Evolutionary conservation across 768 basidiomycete genomes (phyloP).

Genomic region (Asterophora lycoperdoides): DNA sequence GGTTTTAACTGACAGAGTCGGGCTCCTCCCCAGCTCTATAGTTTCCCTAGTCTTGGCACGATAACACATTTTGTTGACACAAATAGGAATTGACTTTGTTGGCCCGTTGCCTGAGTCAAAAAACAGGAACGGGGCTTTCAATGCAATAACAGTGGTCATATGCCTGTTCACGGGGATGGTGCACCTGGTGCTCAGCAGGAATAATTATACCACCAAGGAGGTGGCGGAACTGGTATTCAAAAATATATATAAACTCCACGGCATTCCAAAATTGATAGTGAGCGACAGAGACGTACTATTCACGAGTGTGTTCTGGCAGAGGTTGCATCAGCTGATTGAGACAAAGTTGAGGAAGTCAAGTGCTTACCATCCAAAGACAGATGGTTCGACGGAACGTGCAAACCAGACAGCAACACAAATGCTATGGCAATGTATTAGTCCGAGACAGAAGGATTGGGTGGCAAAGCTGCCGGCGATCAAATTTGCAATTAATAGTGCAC

Average conservation of each 20-base stretch:
- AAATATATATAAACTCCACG: constrained; percentile 12
- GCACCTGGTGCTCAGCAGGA: constrained; percentile 13
- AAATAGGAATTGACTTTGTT: too few relatives aligned
- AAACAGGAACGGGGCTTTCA: too few relatives aligned
- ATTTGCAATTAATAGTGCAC: not conserved
- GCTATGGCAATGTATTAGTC: constrained; percentile 5
- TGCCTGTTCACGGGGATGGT: constrained; percentile 13
- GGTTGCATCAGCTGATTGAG: constrained; percentile 10
- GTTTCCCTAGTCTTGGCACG: too few relatives aligned
- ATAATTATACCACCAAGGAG: constrained; percentile 8
- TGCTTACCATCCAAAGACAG: not conserved
- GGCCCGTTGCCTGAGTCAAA: too few relatives aligned
- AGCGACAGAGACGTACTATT: constrained; percentile 30
- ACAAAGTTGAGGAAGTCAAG: constrained; percentile 9
- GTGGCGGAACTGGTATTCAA: constrained; percentile 11
- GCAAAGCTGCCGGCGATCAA: too few relatives aligned
- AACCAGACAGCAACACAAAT: constrained; percentile 4
- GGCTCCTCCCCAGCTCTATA: too few relatives aligned
- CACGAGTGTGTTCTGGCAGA: constrained; percentile 28
- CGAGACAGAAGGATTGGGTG: constrained; percentile 13
- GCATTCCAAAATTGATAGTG: constrained; percentile 22
- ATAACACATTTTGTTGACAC: too few relatives aligned
- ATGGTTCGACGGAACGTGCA: not conserved
- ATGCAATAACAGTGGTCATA: constrained; percentile 7
- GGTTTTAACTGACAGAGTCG: too few relatives aligned